Conservation (phyloP, 1,139 yeast genomes). For the Protomyces inundatus region DNA sequence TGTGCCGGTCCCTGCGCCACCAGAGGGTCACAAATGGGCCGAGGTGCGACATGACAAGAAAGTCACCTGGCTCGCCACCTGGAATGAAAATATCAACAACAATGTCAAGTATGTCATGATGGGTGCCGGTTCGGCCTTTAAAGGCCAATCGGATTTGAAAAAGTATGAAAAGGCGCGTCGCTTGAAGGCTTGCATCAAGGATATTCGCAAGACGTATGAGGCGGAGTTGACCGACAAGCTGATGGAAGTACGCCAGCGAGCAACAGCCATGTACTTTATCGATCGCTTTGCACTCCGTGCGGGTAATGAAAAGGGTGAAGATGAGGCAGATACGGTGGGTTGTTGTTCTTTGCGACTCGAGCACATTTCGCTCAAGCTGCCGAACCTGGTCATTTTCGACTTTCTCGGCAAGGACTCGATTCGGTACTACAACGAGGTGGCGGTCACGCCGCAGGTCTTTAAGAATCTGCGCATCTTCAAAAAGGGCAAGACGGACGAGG, state of each 20-base stretch:
- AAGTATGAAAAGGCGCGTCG: constrained; percentile 92
- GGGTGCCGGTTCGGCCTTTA: constrained; percentile 85
- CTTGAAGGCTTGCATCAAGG: constrained; percentile 50
- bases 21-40: constrained; percentile 86
- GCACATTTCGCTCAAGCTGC: constrained; percentile 80
- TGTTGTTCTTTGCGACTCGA: constrained; percentile 91
- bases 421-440: constrained; percentile 84
- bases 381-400: constrained; percentile 83
- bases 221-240: constrained; percentile 63
- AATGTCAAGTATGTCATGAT: constrained; percentile 80
- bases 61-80: constrained; percentile 94
- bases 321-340: constrained; percentile 97
- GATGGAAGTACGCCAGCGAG: constrained; percentile 86
- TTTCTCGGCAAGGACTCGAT: constrained; percentile 95
- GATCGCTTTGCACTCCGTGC: constrained; percentile 97
- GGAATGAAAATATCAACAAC: constrained; percentile 89
- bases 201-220: constrained; percentile 70
- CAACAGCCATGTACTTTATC: constrained; percentile 87
- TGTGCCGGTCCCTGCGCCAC: constrained; percentile 72
- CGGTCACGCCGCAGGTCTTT: constrained; percentile 83
- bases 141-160: constrained; percentile 84
- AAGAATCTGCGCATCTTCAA: constrained; percentile 82
- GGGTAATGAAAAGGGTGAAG: constrained; percentile 96
- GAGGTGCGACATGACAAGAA: constrained; percentile 82
- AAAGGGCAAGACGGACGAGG: constrained; percentile 79